Base-by-base conservation (phyloP, 352 stramenopile species). In the Phytophthora pisi region DNA sequence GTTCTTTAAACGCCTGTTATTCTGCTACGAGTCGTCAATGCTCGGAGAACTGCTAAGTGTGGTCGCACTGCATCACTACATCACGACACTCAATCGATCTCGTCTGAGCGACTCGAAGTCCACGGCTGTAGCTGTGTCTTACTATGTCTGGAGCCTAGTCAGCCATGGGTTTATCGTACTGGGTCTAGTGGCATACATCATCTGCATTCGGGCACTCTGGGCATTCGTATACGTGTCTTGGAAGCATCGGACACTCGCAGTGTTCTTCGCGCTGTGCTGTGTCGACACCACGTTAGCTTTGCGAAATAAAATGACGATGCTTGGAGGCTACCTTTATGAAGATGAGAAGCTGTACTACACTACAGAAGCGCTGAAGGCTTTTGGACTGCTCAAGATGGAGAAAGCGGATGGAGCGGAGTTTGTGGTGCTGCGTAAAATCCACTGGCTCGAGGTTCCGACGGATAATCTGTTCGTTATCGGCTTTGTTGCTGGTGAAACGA, bases 21-120 rank as follows among this genome's bases (percentile, higher is more conserved):
- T 76, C 43, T 66, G 49, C 64, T 65, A 69, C 15, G 68, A 76
- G 43, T 70, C 57, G 3, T 42, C 64, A 10, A 43, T 76, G 23
- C 18, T 76, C 2, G 68, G 68, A 1, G 68, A 76, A 15, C n/a
- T 76, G 1, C 18, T 70, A 4, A 51, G 51, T 15, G 60, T 52
- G 1, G 45, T 61, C 8, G 40, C 40, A 20, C 57, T 45, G 47
- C 36, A 38, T 1, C 30, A 56, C 50, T 67, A 56, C 18, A 30
- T 67, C 2, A 62, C 51, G 31, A 31, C 31, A 5, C 11, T 67
- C 2, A 67, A 16, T 42, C 60, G 16, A 4, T 67, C 60, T 0
- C 40, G 61, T 28, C 16, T 62, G n/a, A 66, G 47, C 16, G 8
- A 51, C 2, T 51, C 56, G 2, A 28, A 20, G 11, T 50, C 34